Evolutionary conservation across 2,329 filamentous ascomycete species (phyloP).

Genomic region (Fusarium sambucinum): DNA sequence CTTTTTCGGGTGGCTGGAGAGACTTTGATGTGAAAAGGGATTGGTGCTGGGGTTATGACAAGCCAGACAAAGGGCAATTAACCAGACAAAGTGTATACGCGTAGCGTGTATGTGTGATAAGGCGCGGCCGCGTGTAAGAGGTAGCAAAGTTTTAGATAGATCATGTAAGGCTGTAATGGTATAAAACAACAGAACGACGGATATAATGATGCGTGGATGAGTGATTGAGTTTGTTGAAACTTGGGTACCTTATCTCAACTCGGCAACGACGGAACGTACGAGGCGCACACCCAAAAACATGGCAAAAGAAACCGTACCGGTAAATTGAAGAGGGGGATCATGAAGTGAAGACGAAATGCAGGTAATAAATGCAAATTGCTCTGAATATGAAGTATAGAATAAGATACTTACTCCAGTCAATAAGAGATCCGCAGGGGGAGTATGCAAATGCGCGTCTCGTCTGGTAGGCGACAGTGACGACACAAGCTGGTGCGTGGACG

Average conservation of each 20-base stretch:
- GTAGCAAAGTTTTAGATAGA: constrained; percentile 12
- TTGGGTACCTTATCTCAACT: constrained; percentile 27
- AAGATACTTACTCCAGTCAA: constrained; percentile 29
- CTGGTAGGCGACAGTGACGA: constrained; percentile 36
- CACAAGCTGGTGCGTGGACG: constrained; percentile 25
- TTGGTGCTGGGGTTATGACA: constrained; percentile 34
- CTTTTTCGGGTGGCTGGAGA: constrained; percentile 38
- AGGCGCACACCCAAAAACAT: constrained; percentile 29
- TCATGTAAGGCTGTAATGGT: constrained; percentile 15
- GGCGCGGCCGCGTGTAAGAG: constrained; percentile 10
- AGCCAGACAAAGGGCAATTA: constrained; percentile 10
- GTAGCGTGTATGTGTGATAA: constrained; percentile 22
- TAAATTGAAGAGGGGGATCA: not conserved
- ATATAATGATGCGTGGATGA: constrained; percentile 1
- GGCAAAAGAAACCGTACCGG: constrained; percentile 8
- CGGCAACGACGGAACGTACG: constrained; percentile 37
- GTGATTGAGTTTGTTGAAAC: constrained; percentile 15
- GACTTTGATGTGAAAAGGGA: constrained; percentile 9
- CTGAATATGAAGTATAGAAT: constrained; percentile 18
- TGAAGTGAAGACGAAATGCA: not conserved
- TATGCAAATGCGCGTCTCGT: constrained; percentile 38
- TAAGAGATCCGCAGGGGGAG: constrained; percentile 22
- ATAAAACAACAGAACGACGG: not conserved
- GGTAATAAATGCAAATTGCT: not conserved
- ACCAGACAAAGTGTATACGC: constrained; percentile 18